Conservation (phyloP, 495 filamentous ascomycete genomes). For the Tetracladium marchalianum region DNA sequence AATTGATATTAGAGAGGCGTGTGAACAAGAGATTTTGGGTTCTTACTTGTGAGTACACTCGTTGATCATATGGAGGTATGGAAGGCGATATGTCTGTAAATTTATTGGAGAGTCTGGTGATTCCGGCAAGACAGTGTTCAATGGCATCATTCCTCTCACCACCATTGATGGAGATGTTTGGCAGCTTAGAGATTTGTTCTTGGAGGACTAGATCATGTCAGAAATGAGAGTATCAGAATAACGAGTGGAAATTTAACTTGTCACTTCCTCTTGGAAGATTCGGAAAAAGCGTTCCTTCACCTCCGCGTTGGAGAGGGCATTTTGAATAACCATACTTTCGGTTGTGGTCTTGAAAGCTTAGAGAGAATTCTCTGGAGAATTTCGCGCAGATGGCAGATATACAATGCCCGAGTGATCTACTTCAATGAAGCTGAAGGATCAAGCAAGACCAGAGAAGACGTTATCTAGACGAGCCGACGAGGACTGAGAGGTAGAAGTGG, state of each 20-base stretch:
- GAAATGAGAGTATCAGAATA: background rate
- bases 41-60: slow-evolving; percentile 58
- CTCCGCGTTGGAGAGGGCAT: too few species aligned
- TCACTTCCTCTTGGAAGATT: slow-evolving; percentile 65
- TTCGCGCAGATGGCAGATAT: too few species aligned
- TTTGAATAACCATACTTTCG: too few species aligned
- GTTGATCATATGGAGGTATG: slow-evolving; percentile 68
- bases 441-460: too few species aligned
- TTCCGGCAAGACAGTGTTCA: slow-evolving; percentile 55
- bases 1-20: background rate
- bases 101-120: slow-evolving; percentile 55
- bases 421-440: too few species aligned
- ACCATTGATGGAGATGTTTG: slow-evolving; percentile 38
- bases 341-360: too few species aligned
- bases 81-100: slow-evolving; percentile 59
- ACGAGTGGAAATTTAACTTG: slow-evolving; percentile 36
- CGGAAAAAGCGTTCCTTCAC: slow-evolving; percentile 70
- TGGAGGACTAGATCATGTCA: slow-evolving; percentile 41
- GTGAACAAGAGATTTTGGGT: background rate
- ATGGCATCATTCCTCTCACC: slow-evolving; percentile 54
- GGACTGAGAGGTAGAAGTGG: too few species aligned
- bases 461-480: too few species aligned
- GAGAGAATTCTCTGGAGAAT: too few species aligned
- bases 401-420: too few species aligned
- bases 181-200: slow-evolving; percentile 48